Evolutionary conservation across 345 rosid species (phyloP), one percentile per base, ranked within the genome.

Genomic region (Eucalyptus melliodora): DNA sequence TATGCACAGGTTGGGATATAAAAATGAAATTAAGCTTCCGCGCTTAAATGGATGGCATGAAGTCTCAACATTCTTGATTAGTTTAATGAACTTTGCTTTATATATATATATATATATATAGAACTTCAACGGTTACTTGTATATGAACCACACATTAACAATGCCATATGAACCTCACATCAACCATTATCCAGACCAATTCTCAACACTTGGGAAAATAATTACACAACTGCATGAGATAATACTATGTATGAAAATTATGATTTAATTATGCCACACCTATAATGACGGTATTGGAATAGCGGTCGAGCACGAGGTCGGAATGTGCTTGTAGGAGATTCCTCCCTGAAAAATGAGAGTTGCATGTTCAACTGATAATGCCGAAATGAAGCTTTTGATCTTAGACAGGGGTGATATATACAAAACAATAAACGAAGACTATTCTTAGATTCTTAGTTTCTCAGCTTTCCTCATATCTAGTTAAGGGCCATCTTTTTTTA

Each of bases 211-310:
- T 3, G 47, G 80, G 45, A 37, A 72, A 11, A 77, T 77, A 77
- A 69, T 21, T 69, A 34, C 16, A 11, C 45, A 77, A 83, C 44
- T 83, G 51, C 17, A 24, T 15, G 88, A 82, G 88, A 89, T 50
- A 86, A 69, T 59, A 21, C 83, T 37, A 40, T 85, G 21, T 45
- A 42, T 49, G 86, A 49, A 50, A 44, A 85, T 82, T 21, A 87
- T 50, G 50, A 69, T 86, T 90, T 86, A 77, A 72, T 85, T 67
- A 50, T 37, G 81, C 86, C 90, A 86, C 92, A 97, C 99, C 99
- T 97, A 93, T 98, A 98, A 87, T 96, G 97, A 90, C 99, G 99
- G 90, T 98, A 98, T 89, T 97, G 99, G 96, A 98, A 98, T 86
- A 98, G 99, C 37, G 89, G 97, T 50, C 96, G 93, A 91, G 99